These are phyloP conservation scores for Thermoascus crustaceus DNA, from an alignment of 2,329 filamentous ascomycete genomes.

Conservation along the genomic window DNA sequence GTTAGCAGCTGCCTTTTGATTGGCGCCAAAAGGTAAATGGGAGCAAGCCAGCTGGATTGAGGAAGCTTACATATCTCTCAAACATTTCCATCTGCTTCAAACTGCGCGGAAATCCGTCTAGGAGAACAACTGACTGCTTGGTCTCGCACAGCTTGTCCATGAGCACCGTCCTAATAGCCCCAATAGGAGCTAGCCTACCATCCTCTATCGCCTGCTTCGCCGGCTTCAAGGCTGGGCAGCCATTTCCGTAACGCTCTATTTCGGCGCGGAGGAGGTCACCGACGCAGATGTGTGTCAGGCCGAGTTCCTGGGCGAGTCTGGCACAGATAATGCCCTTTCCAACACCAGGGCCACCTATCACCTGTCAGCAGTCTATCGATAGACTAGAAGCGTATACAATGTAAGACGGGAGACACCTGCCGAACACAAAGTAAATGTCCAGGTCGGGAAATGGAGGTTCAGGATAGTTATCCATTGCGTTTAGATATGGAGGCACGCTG, in stretches of 20 bases:
- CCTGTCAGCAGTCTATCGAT: too few species aligned
- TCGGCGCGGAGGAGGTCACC: neutral
- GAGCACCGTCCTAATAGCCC: neutral
- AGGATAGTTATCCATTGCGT: too few species aligned
- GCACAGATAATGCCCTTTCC: neutral
- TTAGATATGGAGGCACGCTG: too few species aligned
- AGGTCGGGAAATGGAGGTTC: too few species aligned
- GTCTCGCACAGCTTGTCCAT: neutral
- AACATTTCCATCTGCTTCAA: conserved; percentile 2
- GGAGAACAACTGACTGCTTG: neutral
- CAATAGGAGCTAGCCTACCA: neutral
- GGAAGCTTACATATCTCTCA: neutral
- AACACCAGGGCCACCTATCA: neutral
- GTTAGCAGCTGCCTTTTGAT: too few species aligned
- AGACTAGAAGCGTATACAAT: too few species aligned
- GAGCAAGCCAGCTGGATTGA: neutral
- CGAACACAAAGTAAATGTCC: neutral
- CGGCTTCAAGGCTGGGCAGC: neutral
- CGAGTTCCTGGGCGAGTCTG: neutral
- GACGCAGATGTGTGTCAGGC: neutral
- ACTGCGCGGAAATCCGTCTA: conserved; percentile 1
- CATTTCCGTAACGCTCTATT: neutral
- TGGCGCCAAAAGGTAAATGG: neutral
- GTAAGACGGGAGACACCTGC: too few species aligned
- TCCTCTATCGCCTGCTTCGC: neutral